Conservation (phyloP, 129 eudicot genomes). For the Erigeron canadensis region DNA sequence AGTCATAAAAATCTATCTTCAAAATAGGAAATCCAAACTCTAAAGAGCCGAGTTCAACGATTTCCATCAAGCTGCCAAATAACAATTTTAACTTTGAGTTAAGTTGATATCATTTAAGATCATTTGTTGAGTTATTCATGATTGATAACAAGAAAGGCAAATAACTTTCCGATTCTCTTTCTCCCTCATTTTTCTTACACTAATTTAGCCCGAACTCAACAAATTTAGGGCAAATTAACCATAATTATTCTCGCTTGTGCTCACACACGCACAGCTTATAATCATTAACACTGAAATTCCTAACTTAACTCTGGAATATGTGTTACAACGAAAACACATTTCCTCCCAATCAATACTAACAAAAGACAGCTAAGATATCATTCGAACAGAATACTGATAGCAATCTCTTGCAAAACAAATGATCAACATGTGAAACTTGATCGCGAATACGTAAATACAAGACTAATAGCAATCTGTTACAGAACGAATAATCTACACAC, state of each 20-base stretch:
- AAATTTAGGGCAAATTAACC: background rate
- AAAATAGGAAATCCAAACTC: background rate
- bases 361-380: constrained; percentile 7
- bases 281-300: background rate
- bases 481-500: background rate
- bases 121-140: background rate
- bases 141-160: background rate
- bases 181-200: constrained; percentile 1
- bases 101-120: background rate
- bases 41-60: background rate
- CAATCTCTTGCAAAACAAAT: background rate
- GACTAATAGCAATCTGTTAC: background rate
- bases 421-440: too few species aligned
- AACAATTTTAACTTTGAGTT: background rate
- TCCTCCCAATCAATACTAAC: background rate
- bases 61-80: background rate
- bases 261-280: background rate
- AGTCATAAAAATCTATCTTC: background rate
- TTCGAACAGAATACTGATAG: background rate
- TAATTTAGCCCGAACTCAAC: constrained; percentile 3
- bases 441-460: background rate
- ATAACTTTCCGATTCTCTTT: background rate
- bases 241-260: background rate
- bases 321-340: background rate
- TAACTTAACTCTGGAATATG: background rate